Evolutionary conservation across 345 rosid genomes (phyloP).

Genomic region (Eucalyptus tenuipes): DNA sequence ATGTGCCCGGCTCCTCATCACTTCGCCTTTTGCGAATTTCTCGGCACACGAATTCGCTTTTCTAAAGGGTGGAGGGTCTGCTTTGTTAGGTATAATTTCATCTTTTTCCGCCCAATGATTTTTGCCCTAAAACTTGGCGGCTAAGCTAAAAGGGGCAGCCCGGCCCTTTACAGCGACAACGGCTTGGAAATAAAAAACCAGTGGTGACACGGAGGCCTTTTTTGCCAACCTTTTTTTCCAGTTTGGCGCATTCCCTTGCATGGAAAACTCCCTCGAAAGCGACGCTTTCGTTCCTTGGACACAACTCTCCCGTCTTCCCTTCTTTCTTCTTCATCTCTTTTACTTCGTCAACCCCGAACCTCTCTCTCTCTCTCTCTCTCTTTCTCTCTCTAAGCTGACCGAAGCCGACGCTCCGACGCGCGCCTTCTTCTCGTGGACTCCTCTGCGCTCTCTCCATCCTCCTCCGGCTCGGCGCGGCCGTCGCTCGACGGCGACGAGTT

Average conservation of each 20-base stretch:
- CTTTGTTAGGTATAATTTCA: not conserved
- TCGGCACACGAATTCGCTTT: not conserved
- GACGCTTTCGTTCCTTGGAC: not conserved
- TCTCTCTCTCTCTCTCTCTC: not conserved
- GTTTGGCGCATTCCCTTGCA: not conserved
- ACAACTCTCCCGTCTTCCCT: not conserved
- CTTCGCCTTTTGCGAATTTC: not conserved
- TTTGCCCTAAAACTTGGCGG: not conserved
- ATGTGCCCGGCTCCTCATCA: not conserved
- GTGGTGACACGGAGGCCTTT: not conserved
- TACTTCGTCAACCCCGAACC: not conserved
- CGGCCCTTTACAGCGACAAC: not conserved
- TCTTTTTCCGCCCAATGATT: not conserved
- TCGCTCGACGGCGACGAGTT: not conserved
- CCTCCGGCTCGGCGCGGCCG: not conserved
- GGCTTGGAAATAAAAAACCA: not conserved
- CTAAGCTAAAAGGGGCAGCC: not conserved
- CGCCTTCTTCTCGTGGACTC: not conserved
- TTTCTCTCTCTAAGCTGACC: not conserved
- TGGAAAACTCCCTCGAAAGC: not conserved
- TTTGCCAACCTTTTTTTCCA: not conserved
- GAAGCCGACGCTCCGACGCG: not conserved
- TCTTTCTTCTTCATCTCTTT: not conserved
- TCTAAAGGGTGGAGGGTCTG: not conserved
- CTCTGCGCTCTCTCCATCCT: not conserved